Percentiles rank a stretch among this genome's conserved stretches.
Evolutionary conservation across 1,284 basidiomycete genomes (phyloP).

Genomic region (Crepidotus sp.): DNA sequence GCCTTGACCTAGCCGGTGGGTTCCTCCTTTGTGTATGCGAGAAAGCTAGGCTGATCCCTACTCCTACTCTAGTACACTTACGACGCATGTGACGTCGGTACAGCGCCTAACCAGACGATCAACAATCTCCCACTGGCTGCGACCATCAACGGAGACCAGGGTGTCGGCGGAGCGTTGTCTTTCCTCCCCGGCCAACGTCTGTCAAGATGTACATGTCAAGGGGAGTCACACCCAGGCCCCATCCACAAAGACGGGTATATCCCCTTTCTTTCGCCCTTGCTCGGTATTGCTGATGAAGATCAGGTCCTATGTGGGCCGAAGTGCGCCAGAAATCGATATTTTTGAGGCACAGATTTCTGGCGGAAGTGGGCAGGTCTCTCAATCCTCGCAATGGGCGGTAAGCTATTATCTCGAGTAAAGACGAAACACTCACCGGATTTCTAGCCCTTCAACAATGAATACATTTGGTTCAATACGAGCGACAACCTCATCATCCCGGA

Average conservation of each 20-base stretch:
- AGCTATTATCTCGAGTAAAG: constrained; percentile 23
- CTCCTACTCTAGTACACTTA: background rate
- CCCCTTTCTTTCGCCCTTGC: too few relatives aligned
- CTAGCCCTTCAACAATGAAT: constrained; percentile 54
- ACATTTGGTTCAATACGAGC: constrained; percentile 42
- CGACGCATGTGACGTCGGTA: constrained; percentile 67
- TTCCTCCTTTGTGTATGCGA: background rate
- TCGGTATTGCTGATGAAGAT: too few relatives aligned
- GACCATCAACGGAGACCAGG: constrained; percentile 39
- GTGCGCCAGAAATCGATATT: constrained; percentile 71
- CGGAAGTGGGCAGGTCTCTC: constrained; percentile 49
- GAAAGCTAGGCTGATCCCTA: background rate
- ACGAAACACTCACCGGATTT: constrained; percentile 1
- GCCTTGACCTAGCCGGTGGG: background rate
- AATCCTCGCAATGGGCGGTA: constrained; percentile 66
- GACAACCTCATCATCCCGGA: constrained; percentile 43
- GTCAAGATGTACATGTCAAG: constrained; percentile 72
- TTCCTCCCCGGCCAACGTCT: constrained; percentile 75
- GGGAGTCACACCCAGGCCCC: constrained; percentile 74
- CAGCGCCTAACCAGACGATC: constrained; percentile 52
- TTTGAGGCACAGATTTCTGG: constrained; percentile 23
- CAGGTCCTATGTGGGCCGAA: constrained; percentile 56
- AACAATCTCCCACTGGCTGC: constrained; percentile 33
- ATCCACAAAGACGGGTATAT: constrained; percentile 38
- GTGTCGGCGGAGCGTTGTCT: constrained; percentile 35